phyloP scores from a whole-genome alignment of 768 basidiomycete genomes.

The Lepiota brunneoincarnata region DNA sequence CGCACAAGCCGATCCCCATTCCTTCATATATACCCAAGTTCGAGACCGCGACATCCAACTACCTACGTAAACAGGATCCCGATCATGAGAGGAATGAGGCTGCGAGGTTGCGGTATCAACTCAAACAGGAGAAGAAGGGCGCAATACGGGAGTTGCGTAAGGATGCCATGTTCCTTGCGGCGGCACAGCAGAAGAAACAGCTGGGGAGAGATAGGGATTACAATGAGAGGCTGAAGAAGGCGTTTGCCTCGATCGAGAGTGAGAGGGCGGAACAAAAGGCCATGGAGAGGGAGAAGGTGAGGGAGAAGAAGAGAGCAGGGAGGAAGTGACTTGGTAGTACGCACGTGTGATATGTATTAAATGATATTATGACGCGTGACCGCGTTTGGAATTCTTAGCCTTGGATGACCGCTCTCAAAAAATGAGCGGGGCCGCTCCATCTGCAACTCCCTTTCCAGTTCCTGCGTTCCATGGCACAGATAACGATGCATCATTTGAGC shows the following conservation, averaged over 20 bases:
- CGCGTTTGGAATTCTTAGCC: not conserved
- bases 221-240: constrained; percentile 79
- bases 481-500: constrained; percentile 29
- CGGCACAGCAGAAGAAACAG: constrained; percentile 82
- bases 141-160: constrained; percentile 95
- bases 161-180: constrained; percentile 90
- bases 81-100: constrained; percentile 89
- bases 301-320: constrained; percentile 74
- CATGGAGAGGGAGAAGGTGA: constrained; percentile 79
- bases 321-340: constrained; percentile 49
- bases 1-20: constrained; percentile 96
- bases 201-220: constrained; percentile 82
- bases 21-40: constrained; percentile 93
- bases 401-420: not conserved
- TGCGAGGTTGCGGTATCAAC: constrained; percentile 79
- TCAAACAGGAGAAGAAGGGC: constrained; percentile 96
- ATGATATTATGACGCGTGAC: not conserved
- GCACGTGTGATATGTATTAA: constrained; percentile 4
- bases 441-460: constrained; percentile 27
- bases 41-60: constrained; percentile 71
- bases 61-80: constrained; percentile 80
- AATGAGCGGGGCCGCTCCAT: constrained; percentile 19
- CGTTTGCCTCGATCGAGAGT: constrained; percentile 70
- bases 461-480: constrained; percentile 26
- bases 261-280: constrained; percentile 96